phyloP scores from a whole-genome alignment of 1,284 basidiomycete genomes.

The Cryptococcus hybrid region DNA sequence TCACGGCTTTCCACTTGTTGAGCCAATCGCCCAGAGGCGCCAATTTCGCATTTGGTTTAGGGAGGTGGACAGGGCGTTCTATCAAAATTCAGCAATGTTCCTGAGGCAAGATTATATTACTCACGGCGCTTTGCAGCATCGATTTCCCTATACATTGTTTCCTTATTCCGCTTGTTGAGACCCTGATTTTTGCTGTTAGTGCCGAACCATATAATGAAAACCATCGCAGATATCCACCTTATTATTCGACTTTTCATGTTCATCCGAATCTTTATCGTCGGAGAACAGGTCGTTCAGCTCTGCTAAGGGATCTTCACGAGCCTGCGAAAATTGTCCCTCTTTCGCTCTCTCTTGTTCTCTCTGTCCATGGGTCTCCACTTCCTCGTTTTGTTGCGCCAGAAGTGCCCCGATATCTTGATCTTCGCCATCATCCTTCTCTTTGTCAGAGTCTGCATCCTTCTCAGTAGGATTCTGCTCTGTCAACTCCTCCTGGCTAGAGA shows the following conservation, averaged over 20 bases:
- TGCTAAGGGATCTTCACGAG: too few species aligned
- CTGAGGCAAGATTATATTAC: neutral
- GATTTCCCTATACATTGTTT: slow-evolving; percentile 28
- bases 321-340: neutral
- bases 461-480: slow-evolving; percentile 2
- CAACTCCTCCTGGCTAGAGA: neutral
- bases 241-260: neutral
- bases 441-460: neutral
- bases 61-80: slow-evolving; percentile 21
- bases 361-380: slow-evolving; percentile 1
- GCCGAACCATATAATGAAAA: neutral
- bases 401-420: neutral
- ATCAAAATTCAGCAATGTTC: neutral
- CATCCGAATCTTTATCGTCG: slow-evolving; percentile 13
- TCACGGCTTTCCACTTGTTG: neutral
- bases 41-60: slow-evolving; percentile 11
- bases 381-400: neutral
- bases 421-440: slow-evolving; percentile 1
- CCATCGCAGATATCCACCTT: neutral
- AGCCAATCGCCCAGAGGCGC: neutral
- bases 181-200: slow-evolving; percentile 13
- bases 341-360: neutral
- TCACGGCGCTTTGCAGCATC: slow-evolving; percentile 27
- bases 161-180: slow-evolving; percentile 29
- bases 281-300: slow-evolving; percentile 3